A percentile compares a stretch with the other conserved stretches of the same genome.
phyloP scores from a whole-genome alignment of 2,329 filamentous ascomycete species.

The Penicillium decumbens region DNA sequence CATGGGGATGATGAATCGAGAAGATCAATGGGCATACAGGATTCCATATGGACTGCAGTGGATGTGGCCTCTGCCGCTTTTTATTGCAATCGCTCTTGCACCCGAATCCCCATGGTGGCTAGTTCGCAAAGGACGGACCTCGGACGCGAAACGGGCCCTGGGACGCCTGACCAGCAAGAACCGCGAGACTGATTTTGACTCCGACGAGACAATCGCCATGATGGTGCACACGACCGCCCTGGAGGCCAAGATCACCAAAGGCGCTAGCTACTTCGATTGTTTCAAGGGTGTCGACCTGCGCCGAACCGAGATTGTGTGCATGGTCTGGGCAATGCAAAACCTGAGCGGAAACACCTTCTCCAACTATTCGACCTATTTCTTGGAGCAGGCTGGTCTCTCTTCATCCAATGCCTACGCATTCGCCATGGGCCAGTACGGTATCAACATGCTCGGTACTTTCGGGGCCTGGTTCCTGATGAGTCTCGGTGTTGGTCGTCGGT shows the following conservation, averaged over 20 bases:
- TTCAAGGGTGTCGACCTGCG: constrained; percentile 74
- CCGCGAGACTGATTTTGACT: constrained; percentile 65
- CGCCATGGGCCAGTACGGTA: constrained; percentile 57
- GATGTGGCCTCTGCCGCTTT: constrained; percentile 51
- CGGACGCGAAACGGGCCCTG: constrained; percentile 46
- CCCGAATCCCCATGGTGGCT: constrained; percentile 53
- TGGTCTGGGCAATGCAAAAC: constrained; percentile 63
- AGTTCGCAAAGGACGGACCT: constrained; percentile 43
- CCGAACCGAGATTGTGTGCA: constrained; percentile 68
- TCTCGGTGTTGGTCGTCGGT: constrained; percentile 66
- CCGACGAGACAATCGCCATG: constrained; percentile 82
- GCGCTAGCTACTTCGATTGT: constrained; percentile 74
- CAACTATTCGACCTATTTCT: constrained; percentile 60
- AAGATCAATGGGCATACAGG: constrained; percentile 50
- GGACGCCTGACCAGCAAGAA: constrained; percentile 44
- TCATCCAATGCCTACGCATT: constrained; percentile 52
- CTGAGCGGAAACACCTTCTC: constrained; percentile 61
- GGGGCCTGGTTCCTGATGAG: constrained; percentile 79
- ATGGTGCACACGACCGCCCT: constrained; percentile 85
- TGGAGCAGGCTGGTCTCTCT: constrained; percentile 52
- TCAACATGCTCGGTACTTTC: constrained; percentile 74
- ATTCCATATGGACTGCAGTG: constrained; percentile 52
- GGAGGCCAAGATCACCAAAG: constrained; percentile 68
- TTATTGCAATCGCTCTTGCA: constrained; percentile 46
- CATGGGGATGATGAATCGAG: constrained; percentile 44